Evolutionary conservation across 1,139 yeast species (phyloP).

Genomic region (Candida frijolesensis): DNA sequence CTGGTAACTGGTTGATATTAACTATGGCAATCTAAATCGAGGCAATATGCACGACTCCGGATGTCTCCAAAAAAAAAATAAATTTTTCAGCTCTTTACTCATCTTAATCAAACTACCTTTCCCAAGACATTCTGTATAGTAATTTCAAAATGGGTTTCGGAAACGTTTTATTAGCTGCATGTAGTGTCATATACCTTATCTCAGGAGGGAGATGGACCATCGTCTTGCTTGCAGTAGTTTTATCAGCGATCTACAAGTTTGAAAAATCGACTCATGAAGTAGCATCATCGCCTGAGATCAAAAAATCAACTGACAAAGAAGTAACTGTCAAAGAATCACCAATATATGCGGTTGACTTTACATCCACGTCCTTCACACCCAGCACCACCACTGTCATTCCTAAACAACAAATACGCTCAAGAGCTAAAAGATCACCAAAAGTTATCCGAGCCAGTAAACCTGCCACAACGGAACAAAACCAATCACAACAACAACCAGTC

Average conservation of each 20-base stretch:
- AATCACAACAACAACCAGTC: conserved; percentile 21
- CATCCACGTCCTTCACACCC: conserved; percentile 38
- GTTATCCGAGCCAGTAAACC: conserved; percentile 41
- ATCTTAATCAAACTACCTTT: conserved; percentile 4
- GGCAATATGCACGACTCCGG: not conserved
- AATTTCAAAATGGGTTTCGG: conserved; percentile 8
- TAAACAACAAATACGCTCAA: conserved; percentile 19
- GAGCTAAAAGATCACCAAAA: conserved; percentile 39
- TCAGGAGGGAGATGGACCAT: conserved; percentile 36
- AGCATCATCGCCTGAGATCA: conserved; percentile 2
- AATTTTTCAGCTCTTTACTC: not conserved
- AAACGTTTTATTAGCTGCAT: conserved; percentile 5
- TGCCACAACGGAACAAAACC: conserved; percentile 9
- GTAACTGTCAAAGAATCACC: conserved; percentile 25
- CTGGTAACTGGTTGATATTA: not conserved
- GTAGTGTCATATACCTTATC: conserved; percentile 17
- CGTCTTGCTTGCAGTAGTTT: conserved; percentile 16
- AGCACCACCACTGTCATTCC: conserved; percentile 26
- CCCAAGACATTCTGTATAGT: not conserved
- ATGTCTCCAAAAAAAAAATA: not conserved
- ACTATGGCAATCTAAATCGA: not conserved
- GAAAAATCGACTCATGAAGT: conserved; percentile 7
- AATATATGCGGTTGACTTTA: conserved; percentile 48
- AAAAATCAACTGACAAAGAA: conserved; percentile 6
- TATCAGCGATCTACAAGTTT: conserved; percentile 10